Evolutionary conservation across 2,329 filamentous ascomycete genomes (phyloP).

Genomic region (Epichloe aotearoae): DNA sequence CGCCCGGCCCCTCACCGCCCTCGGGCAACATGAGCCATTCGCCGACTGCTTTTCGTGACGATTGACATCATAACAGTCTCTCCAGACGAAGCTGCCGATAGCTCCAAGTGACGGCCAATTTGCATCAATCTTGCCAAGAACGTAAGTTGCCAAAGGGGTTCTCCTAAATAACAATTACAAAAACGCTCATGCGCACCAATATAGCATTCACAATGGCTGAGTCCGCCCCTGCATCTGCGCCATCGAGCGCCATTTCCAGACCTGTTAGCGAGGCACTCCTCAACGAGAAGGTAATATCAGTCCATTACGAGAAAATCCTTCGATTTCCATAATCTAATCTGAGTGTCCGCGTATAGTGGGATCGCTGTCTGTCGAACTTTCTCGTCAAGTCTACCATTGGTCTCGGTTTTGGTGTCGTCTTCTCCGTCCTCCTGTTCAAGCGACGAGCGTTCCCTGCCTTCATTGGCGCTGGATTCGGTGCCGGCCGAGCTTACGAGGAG

Average conservation of each 20-base stretch:
- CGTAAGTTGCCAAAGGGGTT: not conserved
- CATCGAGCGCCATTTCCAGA: constrained; percentile 55
- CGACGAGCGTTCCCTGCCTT: constrained; percentile 96
- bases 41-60: constrained; percentile 25
- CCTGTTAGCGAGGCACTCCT: constrained; percentile 95
- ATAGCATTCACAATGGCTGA: constrained; percentile 36
- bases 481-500: constrained; percentile 94
- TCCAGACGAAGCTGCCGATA: constrained; percentile 17
- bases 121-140: constrained; percentile 1
- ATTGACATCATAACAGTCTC: constrained; percentile 19
- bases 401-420: constrained; percentile 93
- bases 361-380: constrained; percentile 93
- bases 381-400: constrained; percentile 94
- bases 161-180: not conserved
- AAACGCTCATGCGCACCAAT: constrained; percentile 3
- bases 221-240: constrained; percentile 31
- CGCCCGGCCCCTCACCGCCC: constrained; percentile 26
- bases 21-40: constrained; percentile 22
- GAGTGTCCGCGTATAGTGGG: constrained; percentile 55
- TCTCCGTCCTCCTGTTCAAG: constrained; percentile 97
- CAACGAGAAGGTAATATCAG: constrained; percentile 79
- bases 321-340: constrained; percentile 10
- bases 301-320: not conserved
- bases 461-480: constrained; percentile 86
- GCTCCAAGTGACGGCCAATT: constrained; percentile 12